Percentiles rank a stretch among this genome's conserved stretches.
phyloP scores from a whole-genome alignment of 2,329 filamentous ascomycete species.

The Apiospora saccharicola region DNA sequence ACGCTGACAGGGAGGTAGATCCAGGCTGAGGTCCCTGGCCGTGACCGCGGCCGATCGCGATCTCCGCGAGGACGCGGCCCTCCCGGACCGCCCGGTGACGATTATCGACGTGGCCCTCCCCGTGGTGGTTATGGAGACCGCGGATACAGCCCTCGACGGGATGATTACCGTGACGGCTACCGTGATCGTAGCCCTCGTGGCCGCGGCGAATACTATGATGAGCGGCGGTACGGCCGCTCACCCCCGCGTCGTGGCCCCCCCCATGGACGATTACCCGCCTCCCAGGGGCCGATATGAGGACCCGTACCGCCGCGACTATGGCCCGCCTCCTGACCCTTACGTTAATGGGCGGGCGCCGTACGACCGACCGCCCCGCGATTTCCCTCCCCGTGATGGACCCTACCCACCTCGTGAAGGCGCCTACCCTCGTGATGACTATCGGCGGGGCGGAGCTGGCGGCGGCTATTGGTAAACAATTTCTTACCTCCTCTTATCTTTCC shows the following conservation, averaged over 20 bases:
- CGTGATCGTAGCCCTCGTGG: conserved; percentile 82
- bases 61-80: conserved; percentile 73
- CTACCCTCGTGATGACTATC: conserved; percentile 44
- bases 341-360: conserved; percentile 56
- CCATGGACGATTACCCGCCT: conserved; percentile 78
- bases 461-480: conserved; percentile 46
- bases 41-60: conserved; percentile 79
- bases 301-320: conserved; percentile 74
- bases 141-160: conserved; percentile 76
- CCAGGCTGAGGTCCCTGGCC: conserved; percentile 77
- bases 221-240: conserved; percentile 76
- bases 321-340: conserved; percentile 67
- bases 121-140: conserved; percentile 46
- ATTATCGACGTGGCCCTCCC: conserved; percentile 75
- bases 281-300: conserved; percentile 78
- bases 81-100: conserved; percentile 60
- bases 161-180: conserved; percentile 73
- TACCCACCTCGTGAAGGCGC: conserved; percentile 49
- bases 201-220: conserved; percentile 83
- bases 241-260: conserved; percentile 74
- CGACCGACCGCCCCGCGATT: conserved; percentile 61
- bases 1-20: conserved; percentile 56
- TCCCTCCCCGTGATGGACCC: conserved; percentile 57
- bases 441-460: conserved; percentile 37
- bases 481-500: conserved; percentile 31